A percentile compares a stretch with the other conserved stretches of the same genome.
These are phyloP conservation scores for Cardiospermum halicacabum DNA, from an alignment of 345 rosid species.

Conservation along the genomic window DNA sequence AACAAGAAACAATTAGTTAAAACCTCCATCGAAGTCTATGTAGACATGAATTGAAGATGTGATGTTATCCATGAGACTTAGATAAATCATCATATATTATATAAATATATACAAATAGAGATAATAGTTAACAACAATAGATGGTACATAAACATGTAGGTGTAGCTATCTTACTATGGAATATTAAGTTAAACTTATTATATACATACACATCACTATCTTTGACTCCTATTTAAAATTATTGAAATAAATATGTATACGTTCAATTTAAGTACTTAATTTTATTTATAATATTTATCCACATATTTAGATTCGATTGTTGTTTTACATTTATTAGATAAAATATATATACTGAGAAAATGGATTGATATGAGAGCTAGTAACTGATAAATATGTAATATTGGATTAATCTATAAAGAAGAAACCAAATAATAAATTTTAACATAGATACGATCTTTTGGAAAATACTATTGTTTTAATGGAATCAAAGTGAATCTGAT, in stretches of 20 bases:
- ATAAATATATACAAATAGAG: too few relatives aligned
- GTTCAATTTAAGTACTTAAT: too few relatives aligned
- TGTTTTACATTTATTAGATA: too few relatives aligned
- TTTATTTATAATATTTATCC: too few relatives aligned
- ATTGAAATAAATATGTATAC: background rate
- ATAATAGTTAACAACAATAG: background rate
- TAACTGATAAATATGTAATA: too few relatives aligned
- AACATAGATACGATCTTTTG: background rate
- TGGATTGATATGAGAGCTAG: too few relatives aligned
- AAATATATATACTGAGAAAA: too few relatives aligned
- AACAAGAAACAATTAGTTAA: background rate
- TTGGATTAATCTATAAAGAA: too few relatives aligned
- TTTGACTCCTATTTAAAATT: background rate
- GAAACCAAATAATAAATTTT: background rate
- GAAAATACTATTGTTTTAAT: background rate
- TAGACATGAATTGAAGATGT: background rate
- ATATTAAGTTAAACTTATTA: slow-evolving; percentile 18
- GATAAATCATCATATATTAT: too few relatives aligned
- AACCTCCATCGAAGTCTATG: background rate
- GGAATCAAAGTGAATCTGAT: slow-evolving; percentile 2
- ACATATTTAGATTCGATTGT: too few relatives aligned
- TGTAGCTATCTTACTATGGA: background rate
- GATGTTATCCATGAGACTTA: slow-evolving; percentile 1
- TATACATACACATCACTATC: slow-evolving; percentile 11
- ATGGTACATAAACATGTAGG: too few relatives aligned